phyloP scores from a whole-genome alignment of 371 early-diverging fungal species.

The Amoeboaphelidium protococcarum region DNA sequence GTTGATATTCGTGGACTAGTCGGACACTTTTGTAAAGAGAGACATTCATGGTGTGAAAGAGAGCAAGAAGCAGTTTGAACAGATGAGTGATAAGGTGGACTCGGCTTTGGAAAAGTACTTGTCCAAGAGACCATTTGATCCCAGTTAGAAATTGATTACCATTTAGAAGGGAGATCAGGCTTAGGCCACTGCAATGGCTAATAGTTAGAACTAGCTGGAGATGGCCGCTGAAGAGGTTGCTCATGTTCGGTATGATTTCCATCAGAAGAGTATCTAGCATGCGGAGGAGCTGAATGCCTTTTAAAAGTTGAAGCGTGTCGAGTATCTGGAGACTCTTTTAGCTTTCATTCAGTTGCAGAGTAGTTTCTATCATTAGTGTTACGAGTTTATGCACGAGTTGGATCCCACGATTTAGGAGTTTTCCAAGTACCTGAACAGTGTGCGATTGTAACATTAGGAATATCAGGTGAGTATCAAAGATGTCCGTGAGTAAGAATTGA shows the following conservation, averaged over 20 bases:
- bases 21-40: constrained; percentile 26
- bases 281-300: constrained; percentile 31
- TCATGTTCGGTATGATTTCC: constrained; percentile 26
- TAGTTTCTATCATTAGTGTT: constrained; percentile 44
- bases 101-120: constrained; percentile 24
- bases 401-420: constrained; percentile 46
- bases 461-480: not conserved
- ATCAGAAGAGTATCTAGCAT: constrained; percentile 32
- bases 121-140: constrained; percentile 21
- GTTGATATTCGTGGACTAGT: constrained; percentile 30
- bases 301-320: constrained; percentile 33
- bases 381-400: constrained; percentile 36
- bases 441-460: not conserved
- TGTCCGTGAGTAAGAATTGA: not conserved
- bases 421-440: constrained; percentile 10
- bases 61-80: constrained; percentile 27
- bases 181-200: not conserved
- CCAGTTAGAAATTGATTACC: not conserved
- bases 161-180: not conserved
- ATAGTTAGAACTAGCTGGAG: not conserved
- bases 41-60: constrained; percentile 33
- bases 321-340: constrained; percentile 45
- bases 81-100: constrained; percentile 34
- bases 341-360: constrained; percentile 41
- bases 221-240: constrained; percentile 28